phyloP scores from a whole-genome alignment of 805 yeast species.

The Zygotorulaspora danielsina region DNA sequence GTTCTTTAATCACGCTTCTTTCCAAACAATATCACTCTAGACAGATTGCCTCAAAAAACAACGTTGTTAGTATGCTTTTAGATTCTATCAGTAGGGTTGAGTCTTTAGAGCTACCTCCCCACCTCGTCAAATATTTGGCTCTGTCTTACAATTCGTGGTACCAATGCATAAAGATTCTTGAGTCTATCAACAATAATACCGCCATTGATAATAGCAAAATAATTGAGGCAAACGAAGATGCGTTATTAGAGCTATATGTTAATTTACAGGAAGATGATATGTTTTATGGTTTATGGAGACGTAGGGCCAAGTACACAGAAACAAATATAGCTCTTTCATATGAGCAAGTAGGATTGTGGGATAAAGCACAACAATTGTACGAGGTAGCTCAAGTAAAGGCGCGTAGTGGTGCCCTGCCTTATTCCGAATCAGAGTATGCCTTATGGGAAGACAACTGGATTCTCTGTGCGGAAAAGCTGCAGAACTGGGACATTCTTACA shows the following conservation, averaged over 20 bases:
- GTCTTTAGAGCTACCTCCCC: constrained; percentile 83
- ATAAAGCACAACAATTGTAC: constrained; percentile 85
- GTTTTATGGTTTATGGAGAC: constrained; percentile 97
- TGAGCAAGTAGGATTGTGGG: constrained; percentile 95
- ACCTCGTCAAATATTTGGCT: constrained; percentile 83
- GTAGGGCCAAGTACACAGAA: constrained; percentile 90
- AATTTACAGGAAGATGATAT: constrained; percentile 89
- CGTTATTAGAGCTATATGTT: constrained; percentile 83
- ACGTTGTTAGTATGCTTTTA: constrained; percentile 77
- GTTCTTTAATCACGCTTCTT: constrained; percentile 69
- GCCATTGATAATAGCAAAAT: constrained; percentile 67
- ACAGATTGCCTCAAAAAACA: constrained; percentile 80
- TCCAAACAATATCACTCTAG: constrained; percentile 92
- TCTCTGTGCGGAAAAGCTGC: constrained; percentile 90
- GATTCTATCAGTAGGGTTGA: constrained; percentile 78
- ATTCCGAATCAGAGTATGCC: constrained; percentile 90
- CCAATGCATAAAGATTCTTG: constrained; percentile 78
- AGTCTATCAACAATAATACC: constrained; percentile 58
- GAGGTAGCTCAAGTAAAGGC: constrained; percentile 97
- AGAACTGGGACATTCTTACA: constrained; percentile 96
- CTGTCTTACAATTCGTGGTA: constrained; percentile 88
- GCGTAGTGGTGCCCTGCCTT: constrained; percentile 89
- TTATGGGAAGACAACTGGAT: constrained; percentile 99
- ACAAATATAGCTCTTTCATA: constrained; percentile 89
- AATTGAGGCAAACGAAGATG: constrained; percentile 82